Conservation (phyloP, 768 basidiomycete species). For the Sistotremastrum suecicum region DNA sequence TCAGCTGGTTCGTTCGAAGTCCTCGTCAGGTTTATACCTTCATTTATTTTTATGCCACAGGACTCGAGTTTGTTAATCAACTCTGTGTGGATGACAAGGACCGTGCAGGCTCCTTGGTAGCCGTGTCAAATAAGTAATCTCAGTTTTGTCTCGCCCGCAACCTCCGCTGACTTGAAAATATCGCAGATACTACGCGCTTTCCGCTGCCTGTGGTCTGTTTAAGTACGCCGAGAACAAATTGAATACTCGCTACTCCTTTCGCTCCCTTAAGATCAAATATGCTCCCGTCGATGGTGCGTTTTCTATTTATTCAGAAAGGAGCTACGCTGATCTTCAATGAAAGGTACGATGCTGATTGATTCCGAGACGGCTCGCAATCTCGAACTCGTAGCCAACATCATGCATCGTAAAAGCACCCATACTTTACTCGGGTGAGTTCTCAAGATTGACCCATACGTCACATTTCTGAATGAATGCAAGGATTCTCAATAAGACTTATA, state of each 20-base stretch:
- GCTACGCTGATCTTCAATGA: background rate
- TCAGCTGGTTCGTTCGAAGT: constrained; percentile 36
- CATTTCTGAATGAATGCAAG: constrained; percentile 20
- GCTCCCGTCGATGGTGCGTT: constrained; percentile 46
- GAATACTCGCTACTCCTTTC: constrained; percentile 54
- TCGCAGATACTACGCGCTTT: constrained; percentile 74
- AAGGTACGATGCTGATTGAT: constrained; percentile 90
- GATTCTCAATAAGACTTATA: constrained; percentile 67
- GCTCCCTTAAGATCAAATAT: constrained; percentile 63
- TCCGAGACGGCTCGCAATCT: constrained; percentile 77
- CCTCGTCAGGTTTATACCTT: background rate
- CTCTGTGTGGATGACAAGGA: constrained; percentile 73
- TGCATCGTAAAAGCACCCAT: constrained; percentile 49
- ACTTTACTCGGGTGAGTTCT: constrained; percentile 62
- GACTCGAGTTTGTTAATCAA: constrained; percentile 66
- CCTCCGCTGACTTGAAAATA: background rate
- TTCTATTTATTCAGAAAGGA: background rate
- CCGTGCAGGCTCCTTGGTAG: constrained; percentile 63
- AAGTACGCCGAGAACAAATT: constrained; percentile 62
- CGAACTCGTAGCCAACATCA: constrained; percentile 72
- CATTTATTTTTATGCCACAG: constrained; percentile 20
- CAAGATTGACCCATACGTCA: background rate
- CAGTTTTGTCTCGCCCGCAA: background rate
- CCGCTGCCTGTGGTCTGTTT: constrained; percentile 76
- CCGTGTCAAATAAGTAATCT: constrained; percentile 63